These are phyloP conservation scores for Aspergillus campestris DNA, from an alignment of 495 filamentous ascomycete genomes.

Conservation along the genomic window DNA sequence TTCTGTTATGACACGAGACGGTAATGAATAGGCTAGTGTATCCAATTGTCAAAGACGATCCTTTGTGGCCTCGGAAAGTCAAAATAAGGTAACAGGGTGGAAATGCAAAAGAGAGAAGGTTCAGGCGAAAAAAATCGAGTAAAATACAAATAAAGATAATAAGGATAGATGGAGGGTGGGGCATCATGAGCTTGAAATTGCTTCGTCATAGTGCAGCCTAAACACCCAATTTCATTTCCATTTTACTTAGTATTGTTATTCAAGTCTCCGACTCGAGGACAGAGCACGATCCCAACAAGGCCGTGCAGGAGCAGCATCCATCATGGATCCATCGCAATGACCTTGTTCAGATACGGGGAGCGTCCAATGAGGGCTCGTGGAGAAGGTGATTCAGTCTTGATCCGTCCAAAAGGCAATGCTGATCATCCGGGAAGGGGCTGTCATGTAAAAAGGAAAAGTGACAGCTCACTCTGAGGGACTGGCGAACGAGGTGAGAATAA, in stretches of 20 bases:
- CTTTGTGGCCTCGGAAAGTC: background rate
- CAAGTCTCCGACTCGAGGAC: background rate
- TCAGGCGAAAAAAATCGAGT: background rate
- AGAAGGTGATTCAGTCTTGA: constrained; percentile 12
- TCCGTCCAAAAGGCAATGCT: constrained; percentile 14
- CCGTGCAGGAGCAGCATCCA: constrained; percentile 12
- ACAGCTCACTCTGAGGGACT: constrained; percentile 11
- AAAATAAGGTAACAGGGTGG: too few relatives aligned
- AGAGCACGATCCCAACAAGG: constrained; percentile 11
- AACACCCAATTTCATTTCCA: constrained; percentile 6
- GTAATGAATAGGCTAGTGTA: constrained; percentile 5
- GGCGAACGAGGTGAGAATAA: too few relatives aligned
- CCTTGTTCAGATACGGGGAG: too few relatives aligned
- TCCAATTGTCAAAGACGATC: background rate
- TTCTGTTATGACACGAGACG: too few relatives aligned
- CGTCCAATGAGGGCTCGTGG: constrained; percentile 11
- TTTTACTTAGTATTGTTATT: constrained; percentile 12
- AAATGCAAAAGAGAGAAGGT: too few relatives aligned
- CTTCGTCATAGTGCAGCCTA: background rate
- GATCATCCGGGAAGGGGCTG: constrained; percentile 7
- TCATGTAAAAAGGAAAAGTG: constrained; percentile 1
- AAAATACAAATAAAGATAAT: background rate
- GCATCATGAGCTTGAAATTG: background rate
- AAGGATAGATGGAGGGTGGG: background rate
- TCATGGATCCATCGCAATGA: background rate